Evolutionary conservation across 2,329 filamentous ascomycete genomes (phyloP).

Genomic region (Claviceps pazoutovae): DNA sequence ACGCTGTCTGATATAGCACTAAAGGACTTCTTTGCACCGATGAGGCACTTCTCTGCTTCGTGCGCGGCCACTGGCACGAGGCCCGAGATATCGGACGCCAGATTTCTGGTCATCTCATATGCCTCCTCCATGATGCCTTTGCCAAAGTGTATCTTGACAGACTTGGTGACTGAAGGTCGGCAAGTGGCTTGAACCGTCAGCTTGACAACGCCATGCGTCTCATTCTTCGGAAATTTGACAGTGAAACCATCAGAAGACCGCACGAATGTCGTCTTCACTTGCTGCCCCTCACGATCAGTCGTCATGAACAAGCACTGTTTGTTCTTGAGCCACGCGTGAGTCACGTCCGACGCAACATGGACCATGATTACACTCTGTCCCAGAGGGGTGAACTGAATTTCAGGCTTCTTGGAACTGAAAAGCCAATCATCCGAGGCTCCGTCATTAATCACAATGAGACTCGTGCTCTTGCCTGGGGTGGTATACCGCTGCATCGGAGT

Average conservation of each 20-base stretch:
- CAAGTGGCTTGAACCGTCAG: slow-evolving; percentile 44
- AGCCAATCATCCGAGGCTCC: slow-evolving; percentile 19
- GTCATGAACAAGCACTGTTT: slow-evolving; percentile 39
- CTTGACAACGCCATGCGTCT: slow-evolving; percentile 44
- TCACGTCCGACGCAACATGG: slow-evolving; percentile 32
- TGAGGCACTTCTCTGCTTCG: slow-evolving; percentile 24
- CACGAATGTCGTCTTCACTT: slow-evolving; percentile 34
- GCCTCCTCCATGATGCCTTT: slow-evolving; percentile 30
- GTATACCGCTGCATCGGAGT: not conserved
- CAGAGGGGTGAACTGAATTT: slow-evolving; percentile 16
- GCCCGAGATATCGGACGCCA: slow-evolving; percentile 28
- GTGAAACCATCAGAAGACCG: slow-evolving; percentile 36
- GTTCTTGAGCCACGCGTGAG: slow-evolving; percentile 41
- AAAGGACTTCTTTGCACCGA: slow-evolving; percentile 20
- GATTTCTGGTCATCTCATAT: slow-evolving; percentile 28
- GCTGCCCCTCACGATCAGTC: slow-evolving; percentile 33
- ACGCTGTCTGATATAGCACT: slow-evolving; percentile 17
- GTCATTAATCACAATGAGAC: slow-evolving; percentile 18
- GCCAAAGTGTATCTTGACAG: slow-evolving; percentile 46
- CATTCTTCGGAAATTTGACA: slow-evolving; percentile 36
- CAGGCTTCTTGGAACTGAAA: slow-evolving; percentile 19
- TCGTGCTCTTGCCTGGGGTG: slow-evolving; percentile 12
- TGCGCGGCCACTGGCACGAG: slow-evolving; percentile 25
- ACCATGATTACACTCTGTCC: slow-evolving; percentile 39
- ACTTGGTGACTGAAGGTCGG: slow-evolving; percentile 47